Evolutionary conservation across 441 rosid species (phyloP).

Genomic region (Geranium incanum): DNA sequence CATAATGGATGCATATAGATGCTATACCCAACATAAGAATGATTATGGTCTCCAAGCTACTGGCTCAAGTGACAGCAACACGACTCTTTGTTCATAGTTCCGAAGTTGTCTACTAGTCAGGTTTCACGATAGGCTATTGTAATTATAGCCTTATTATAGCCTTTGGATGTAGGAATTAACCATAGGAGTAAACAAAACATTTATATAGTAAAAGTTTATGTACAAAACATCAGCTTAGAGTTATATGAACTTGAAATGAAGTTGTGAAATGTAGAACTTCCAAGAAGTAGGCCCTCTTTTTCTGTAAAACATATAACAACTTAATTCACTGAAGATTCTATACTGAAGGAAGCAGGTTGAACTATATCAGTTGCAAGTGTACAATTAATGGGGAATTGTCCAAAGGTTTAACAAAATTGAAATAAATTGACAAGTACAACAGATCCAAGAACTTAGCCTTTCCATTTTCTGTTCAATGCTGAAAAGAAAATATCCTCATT

Average conservation of each 20-base stretch:
- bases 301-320: background rate
- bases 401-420: conserved; percentile 4
- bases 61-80: conserved; percentile 10
- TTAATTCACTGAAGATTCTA: background rate
- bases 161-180: background rate
- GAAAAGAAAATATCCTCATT: background rate
- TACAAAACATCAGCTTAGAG: background rate
- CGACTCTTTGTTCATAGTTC: conserved; percentile 4
- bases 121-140: background rate
- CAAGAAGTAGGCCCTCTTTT: background rate
- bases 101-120: conserved; percentile 9
- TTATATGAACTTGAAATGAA: background rate
- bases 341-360: background rate
- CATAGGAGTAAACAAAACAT: background rate
- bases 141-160: background rate
- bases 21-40: background rate
- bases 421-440: background rate
- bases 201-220: background rate
- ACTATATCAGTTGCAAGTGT: background rate
- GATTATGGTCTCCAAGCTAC: conserved; percentile 10
- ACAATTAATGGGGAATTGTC: background rate
- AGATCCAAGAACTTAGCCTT: conserved; percentile 2
- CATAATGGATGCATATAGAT: conserved; percentile 1
- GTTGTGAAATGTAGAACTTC: background rate
- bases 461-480: background rate